These are phyloP conservation scores for Cornus kousa DNA, from an alignment of 148 eudicot species.

Conservation along the genomic window DNA sequence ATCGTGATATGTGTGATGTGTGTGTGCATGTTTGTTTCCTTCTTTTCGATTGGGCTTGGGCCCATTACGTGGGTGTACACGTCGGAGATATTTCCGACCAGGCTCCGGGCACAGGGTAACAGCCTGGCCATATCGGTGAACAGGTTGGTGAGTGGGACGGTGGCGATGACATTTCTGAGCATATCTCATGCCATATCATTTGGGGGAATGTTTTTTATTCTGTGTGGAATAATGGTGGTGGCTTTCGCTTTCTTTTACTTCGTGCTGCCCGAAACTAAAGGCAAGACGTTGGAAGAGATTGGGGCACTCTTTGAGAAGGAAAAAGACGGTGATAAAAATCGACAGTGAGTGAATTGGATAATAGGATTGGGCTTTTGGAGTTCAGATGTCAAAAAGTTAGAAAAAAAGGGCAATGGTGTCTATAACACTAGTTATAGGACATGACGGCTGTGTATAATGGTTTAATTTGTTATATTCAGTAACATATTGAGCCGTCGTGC, in stretches of 20 bases:
- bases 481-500: too few relatives aligned
- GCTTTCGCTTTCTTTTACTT: slow-evolving; percentile 66
- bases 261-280: slow-evolving; percentile 76
- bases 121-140: slow-evolving; percentile 80
- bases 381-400: too few relatives aligned
- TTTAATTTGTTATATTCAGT: too few relatives aligned
- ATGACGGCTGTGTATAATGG: too few relatives aligned
- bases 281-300: slow-evolving; percentile 73
- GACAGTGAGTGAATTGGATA: background rate
- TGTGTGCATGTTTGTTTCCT: slow-evolving; percentile 78
- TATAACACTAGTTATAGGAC: too few relatives aligned
- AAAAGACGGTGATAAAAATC: slow-evolving; percentile 23
- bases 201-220: slow-evolving; percentile 74
- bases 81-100: slow-evolving; percentile 82
- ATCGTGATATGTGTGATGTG: slow-evolving; percentile 60
- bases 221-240: slow-evolving; percentile 60
- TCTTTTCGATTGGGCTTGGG: slow-evolving; percentile 91
- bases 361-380: too few relatives aligned
- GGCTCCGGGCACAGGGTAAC: slow-evolving; percentile 83
- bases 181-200: slow-evolving; percentile 53
- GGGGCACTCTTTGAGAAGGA: slow-evolving; percentile 41
- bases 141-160: slow-evolving; percentile 73
- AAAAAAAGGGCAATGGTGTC: too few relatives aligned
- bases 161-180: slow-evolving; percentile 74
- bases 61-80: slow-evolving; percentile 98